Base-by-base conservation (phyloP, 345 rosid genomes). In the Sapria himalayana region DNA sequence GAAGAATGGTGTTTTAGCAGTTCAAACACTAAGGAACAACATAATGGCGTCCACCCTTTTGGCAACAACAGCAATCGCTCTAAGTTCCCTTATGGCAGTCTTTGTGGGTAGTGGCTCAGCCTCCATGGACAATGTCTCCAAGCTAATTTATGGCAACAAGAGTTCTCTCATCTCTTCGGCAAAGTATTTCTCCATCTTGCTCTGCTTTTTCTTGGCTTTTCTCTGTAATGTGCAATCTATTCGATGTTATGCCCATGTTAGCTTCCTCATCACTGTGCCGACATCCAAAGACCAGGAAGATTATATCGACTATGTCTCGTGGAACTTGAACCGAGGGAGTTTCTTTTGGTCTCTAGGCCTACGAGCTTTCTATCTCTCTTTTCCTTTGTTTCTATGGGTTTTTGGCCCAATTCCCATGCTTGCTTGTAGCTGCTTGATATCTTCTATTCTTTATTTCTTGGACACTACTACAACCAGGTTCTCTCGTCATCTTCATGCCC, bases 1-100 rank as follows among this genome's bases (percentile, higher is more conserved):
- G 50, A 81, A 82, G 55, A 86, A 86, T 22, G 97, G 97, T n/a
- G 60, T 52, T 15, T 59, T 86, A 37, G 76, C 82, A 5, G 85
- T 86, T 24, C 97, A 86, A 51, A 86, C 94, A 15, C 61, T 86
- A 47, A 76, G 97, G 5, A 81, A 86, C 72, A 86, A 81, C 66
- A 81, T 86, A 39, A 86, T 86, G 97, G 94, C 97, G 44, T 86
- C 97, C 1, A 86, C 97, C 0, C 78, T 81, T 41, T 60, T 81
- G 59, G 94, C 92, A 32, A 86, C 85, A n/a, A 63, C 84, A 24
- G 89, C 94, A 33, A 86, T 86, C 52, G 76, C 97, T 47, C 80
- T 86, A 17, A 70, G 85, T 52, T 86, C 97, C 14, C 68, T 81
- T 37, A 81, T 86, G 42, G 59, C 82, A 36, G 80, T 86, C 41